Percentiles rank a stretch among this genome's conserved stretches.
Evolutionary conservation across 495 filamentous ascomycete genomes (phyloP).

Genomic region (Daldinia concentrica): DNA sequence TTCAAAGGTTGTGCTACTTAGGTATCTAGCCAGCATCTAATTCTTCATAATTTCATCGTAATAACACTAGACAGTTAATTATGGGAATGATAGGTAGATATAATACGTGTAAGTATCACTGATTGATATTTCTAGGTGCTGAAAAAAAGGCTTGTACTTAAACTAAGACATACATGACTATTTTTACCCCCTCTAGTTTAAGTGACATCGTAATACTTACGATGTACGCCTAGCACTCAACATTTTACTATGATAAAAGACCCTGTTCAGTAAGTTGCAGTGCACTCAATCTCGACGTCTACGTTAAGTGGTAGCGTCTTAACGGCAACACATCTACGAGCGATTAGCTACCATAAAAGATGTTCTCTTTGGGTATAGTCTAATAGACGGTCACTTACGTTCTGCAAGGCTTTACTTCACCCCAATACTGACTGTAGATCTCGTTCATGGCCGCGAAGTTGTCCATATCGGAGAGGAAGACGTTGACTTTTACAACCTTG

Average conservation of each 20-base stretch:
- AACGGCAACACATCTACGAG: constrained; percentile 74
- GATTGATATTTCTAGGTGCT: background rate
- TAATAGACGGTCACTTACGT: constrained; percentile 30
- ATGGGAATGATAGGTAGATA: background rate
- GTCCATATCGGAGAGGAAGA: constrained; percentile 75
- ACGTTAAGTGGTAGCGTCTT: constrained; percentile 79
- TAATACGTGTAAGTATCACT: background rate
- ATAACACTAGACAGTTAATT: background rate
- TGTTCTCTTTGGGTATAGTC: background rate
- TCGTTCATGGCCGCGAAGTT: constrained; percentile 79
- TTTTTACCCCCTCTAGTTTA: background rate
- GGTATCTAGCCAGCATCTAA: too few species aligned
- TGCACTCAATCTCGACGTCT: constrained; percentile 81
- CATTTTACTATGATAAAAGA: background rate
- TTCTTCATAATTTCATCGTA: background rate
- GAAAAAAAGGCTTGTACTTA: background rate
- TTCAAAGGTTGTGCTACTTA: too few species aligned
- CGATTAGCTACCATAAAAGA: constrained; percentile 48
- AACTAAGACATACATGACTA: background rate
- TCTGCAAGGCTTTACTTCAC: constrained; percentile 70
- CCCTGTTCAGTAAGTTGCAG: constrained; percentile 45
- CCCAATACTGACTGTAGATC: constrained; percentile 78
- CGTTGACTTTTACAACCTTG: constrained; percentile 75
- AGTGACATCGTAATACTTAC: background rate
- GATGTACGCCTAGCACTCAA: background rate